Conservation (phyloP, 2,329 filamentous ascomycete genomes). For the Fusarium clavum region DNA sequence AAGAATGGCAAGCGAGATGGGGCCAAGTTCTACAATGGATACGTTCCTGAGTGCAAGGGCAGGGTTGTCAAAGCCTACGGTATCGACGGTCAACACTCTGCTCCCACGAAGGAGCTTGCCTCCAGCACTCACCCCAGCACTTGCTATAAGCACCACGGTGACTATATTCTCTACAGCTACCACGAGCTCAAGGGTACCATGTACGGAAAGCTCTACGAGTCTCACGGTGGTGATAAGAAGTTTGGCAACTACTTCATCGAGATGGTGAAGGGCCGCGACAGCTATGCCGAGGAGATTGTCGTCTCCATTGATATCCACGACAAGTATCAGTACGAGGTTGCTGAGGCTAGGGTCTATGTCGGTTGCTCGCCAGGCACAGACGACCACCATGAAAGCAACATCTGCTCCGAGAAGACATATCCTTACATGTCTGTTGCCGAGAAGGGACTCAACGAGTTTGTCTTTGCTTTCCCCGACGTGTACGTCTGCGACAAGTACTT, state of each 20-base stretch:
- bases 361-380: background rate
- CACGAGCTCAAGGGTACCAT: slow-evolving; percentile 31
- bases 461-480: background rate
- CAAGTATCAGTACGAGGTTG: slow-evolving; percentile 17
- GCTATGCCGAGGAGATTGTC: slow-evolving; percentile 18
- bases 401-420: slow-evolving; percentile 13
- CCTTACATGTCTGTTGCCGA: slow-evolving; percentile 9
- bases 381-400: background rate
- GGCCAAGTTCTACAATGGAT: slow-evolving; percentile 39
- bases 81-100: slow-evolving; percentile 9
- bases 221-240: slow-evolving; percentile 2
- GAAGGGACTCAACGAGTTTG: slow-evolving; percentile 15
- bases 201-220: slow-evolving; percentile 15
- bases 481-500: slow-evolving; percentile 43
- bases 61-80: slow-evolving; percentile 24
- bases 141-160: slow-evolving; percentile 31
- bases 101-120: slow-evolving; percentile 21
- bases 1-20: slow-evolving; percentile 11
- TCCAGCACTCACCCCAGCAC: slow-evolving; percentile 29
- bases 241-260: slow-evolving; percentile 34
- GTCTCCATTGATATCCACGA: slow-evolving; percentile 36
- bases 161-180: slow-evolving; percentile 27
- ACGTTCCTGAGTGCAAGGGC: slow-evolving; percentile 21
- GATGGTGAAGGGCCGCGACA: slow-evolving; percentile 24
- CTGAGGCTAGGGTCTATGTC: slow-evolving; percentile 5